Percentiles rank a stretch among this genome's conserved stretches.
phyloP scores from a whole-genome alignment of 495 filamentous ascomycete species.

The Oidiodendron maius region DNA sequence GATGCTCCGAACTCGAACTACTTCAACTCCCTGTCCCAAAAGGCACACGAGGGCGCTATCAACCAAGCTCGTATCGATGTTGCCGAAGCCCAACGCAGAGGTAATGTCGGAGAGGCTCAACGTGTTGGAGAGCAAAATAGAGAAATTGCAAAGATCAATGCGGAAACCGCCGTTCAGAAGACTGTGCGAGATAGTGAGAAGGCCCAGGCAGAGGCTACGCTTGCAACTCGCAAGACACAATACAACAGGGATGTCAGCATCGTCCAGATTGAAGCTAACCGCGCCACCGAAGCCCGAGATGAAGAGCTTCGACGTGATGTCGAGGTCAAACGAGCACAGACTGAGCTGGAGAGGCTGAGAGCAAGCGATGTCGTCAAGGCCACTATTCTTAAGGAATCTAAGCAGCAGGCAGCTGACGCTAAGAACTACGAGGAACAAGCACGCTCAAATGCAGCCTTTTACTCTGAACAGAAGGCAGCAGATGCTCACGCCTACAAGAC shows the following conservation, averaged over 20 bases:
- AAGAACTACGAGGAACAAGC: conserved; percentile 50
- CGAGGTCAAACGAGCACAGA: conserved; percentile 65
- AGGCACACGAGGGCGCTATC: conserved; percentile 76
- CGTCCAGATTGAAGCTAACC: conserved; percentile 62
- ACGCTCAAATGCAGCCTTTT: conserved; percentile 44
- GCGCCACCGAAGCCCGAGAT: conserved; percentile 64
- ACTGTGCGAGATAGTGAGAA: conserved; percentile 78
- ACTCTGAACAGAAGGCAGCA: conserved; percentile 29
- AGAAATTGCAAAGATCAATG: conserved; percentile 67
- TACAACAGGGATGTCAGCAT: conserved; percentile 67
- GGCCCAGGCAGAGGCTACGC: conserved; percentile 66
- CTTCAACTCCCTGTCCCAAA: conserved; percentile 70
- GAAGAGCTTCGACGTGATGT: conserved; percentile 72
- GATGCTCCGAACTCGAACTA: conserved; percentile 72
- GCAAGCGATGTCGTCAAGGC: conserved; percentile 73
- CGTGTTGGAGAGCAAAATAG: conserved; percentile 71
- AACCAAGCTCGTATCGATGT: conserved; percentile 77
- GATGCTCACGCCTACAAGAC: conserved; percentile 41
- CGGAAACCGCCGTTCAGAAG: conserved; percentile 58
- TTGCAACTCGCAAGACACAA: conserved; percentile 62
- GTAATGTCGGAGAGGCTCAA: conserved; percentile 74
- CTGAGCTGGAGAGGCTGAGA: conserved; percentile 71
- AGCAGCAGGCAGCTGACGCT: conserved; percentile 69
- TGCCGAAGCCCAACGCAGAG: conserved; percentile 69
- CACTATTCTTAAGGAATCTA: conserved; percentile 63